Evolutionary conservation across 345 rosid genomes (phyloP).

Genomic region (Bruguiera sexangula): DNA sequence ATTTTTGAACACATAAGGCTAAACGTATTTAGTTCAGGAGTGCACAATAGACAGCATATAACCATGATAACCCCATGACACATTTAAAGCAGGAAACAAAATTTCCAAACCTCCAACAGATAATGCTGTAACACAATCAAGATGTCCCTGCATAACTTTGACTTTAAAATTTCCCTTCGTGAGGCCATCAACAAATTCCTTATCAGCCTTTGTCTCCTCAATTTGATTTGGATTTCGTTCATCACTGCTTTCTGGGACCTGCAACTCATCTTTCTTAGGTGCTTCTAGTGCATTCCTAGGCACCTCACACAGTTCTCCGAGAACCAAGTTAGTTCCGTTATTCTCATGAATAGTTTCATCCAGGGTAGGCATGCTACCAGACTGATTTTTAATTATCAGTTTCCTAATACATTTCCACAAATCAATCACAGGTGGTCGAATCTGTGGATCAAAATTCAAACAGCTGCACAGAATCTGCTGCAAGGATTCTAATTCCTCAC

Average conservation of each 20-base stretch:
- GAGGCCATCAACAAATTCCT: constrained; percentile 44
- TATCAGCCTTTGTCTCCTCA: constrained; percentile 27
- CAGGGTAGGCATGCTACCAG: constrained; percentile 28
- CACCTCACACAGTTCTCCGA: constrained; percentile 49
- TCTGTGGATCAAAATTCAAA: constrained; percentile 51
- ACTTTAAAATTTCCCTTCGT: constrained; percentile 45
- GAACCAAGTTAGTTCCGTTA: constrained; percentile 40
- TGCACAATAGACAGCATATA: too few relatives aligned
- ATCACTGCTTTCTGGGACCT: constrained; percentile 22
- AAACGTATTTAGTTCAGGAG: too few relatives aligned
- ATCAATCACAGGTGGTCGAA: constrained; percentile 52
- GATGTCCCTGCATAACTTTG: constrained; percentile 66
- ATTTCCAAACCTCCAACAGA: constrained; percentile 67
- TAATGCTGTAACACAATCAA: constrained; percentile 70
- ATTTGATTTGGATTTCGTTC: constrained; percentile 24
- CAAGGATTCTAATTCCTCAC: constrained; percentile 34
- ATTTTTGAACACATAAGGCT: background rate
- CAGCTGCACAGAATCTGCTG: constrained; percentile 46
- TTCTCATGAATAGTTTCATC: constrained; percentile 21
- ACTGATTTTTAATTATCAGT: constrained; percentile 39
- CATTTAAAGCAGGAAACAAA: background rate
- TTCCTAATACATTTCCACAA: constrained; percentile 67
- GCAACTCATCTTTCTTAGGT: constrained; percentile 21
- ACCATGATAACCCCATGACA: too few relatives aligned
- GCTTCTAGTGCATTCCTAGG: constrained; percentile 23